phyloP scores from a whole-genome alignment of 1,284 basidiomycete genomes.

The Ceratobasidium sp. region DNA sequence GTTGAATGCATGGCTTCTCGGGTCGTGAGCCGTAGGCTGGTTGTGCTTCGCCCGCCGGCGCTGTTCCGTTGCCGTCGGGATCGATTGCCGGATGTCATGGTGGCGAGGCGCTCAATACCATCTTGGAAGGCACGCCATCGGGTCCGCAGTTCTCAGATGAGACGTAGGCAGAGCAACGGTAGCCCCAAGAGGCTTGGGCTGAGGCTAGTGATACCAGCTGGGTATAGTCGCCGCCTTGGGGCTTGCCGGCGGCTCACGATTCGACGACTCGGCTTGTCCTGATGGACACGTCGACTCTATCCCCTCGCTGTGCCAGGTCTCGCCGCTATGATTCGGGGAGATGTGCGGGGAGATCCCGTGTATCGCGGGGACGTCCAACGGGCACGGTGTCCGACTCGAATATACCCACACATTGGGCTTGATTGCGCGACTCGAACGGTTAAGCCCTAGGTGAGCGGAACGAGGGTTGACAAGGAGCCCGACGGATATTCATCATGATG shows the following conservation, averaged over 20 bases:
- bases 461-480: background rate
- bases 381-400: background rate
- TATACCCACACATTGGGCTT: background rate
- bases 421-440: background rate
- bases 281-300: background rate
- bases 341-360: background rate
- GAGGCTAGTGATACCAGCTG: background rate
- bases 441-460: background rate
- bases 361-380: background rate
- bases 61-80: slow-evolving; percentile 4
- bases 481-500: background rate
- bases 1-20: background rate
- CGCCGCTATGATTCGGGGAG: slow-evolving; percentile 13
- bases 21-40: background rate
- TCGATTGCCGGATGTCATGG: background rate
- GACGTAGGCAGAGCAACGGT: background rate
- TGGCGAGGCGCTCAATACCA: background rate
- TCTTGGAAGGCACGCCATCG: slow-evolving; percentile 7
- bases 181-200: background rate
- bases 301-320: background rate
- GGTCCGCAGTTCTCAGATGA: background rate
- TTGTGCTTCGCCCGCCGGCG: background rate
- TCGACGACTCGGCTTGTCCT: background rate
- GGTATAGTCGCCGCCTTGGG: background rate
- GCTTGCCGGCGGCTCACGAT: background rate